Evolutionary conservation across 768 basidiomycete species (phyloP).

Genomic region (Pulveroboletus frians): DNA sequence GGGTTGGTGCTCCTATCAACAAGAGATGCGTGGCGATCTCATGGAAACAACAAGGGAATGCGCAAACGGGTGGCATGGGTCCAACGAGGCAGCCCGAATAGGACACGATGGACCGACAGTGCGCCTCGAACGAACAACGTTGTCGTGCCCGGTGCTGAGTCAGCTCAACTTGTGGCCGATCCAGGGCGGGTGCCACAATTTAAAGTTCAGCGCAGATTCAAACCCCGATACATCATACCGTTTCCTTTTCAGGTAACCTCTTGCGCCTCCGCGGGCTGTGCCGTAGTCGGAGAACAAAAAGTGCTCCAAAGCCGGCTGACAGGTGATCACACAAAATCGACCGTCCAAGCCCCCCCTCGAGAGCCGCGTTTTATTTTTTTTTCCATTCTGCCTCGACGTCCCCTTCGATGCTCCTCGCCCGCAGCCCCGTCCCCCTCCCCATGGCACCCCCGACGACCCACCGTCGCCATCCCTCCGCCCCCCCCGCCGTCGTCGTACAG

Average conservation of each 20-base stretch:
- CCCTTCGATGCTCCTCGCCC: conserved; percentile 39
- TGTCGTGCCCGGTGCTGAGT: background rate
- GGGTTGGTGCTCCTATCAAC: conserved; percentile 22
- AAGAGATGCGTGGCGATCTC: conserved; percentile 8
- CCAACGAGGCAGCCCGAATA: conserved; percentile 14
- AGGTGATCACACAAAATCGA: conserved; percentile 26
- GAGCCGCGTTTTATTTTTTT: conserved; percentile 22
- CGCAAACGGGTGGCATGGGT: background rate
- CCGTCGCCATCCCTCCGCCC: conserved; percentile 65
- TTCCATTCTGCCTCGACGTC: background rate
- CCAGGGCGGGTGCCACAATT: conserved; percentile 2
- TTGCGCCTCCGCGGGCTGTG: conserved; percentile 30
- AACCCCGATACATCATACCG: conserved; percentile 17
- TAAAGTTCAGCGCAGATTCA: conserved; percentile 28
- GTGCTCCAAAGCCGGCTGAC: conserved; percentile 29
- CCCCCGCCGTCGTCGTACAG: conserved; percentile 61
- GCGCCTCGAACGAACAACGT: conserved; percentile 24
- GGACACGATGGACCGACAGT: conserved; percentile 14
- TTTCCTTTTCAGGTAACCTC: conserved; percentile 6
- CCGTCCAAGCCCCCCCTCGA: conserved; percentile 25
- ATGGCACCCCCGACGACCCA: conserved; percentile 38
- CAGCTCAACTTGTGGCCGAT: background rate
- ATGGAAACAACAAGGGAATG: conserved; percentile 3
- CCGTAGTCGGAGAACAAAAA: conserved; percentile 33
- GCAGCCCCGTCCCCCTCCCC: conserved; percentile 31